Conservation (phyloP, 768 basidiomycete species). For the Pholiota conissans region DNA sequence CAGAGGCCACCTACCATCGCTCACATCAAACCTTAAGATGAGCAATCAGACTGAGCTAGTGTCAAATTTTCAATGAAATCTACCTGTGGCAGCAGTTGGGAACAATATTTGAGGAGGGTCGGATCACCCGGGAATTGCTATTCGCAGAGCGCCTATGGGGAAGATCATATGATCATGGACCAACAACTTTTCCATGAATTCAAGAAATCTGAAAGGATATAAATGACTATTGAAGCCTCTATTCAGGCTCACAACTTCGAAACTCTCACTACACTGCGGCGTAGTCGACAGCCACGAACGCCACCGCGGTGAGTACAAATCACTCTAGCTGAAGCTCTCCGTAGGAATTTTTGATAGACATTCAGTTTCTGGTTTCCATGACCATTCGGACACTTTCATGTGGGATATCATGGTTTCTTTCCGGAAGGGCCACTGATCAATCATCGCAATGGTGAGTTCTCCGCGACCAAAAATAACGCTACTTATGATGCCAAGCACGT, state of each 20-base stretch:
- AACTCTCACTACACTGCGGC: too few species aligned
- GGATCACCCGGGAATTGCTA: background rate
- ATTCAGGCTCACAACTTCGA: too few species aligned
- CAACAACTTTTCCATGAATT: background rate
- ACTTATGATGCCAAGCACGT: conserved; percentile 5
- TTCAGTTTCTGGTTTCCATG: conserved; percentile 17
- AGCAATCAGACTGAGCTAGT: background rate
- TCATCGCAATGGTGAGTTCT: background rate
- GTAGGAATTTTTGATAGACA: conserved; percentile 10
- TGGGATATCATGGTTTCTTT: conserved; percentile 5
- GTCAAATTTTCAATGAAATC: background rate
- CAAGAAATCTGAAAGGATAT: too few species aligned
- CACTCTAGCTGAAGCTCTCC: conserved; percentile 10
- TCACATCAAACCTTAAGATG: background rate
- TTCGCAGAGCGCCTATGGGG: background rate
- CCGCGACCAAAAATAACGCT: background rate
- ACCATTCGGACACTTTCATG: conserved; percentile 16
- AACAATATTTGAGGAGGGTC: background rate
- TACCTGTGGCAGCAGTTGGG: background rate
- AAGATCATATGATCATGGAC: background rate
- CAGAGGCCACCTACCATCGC: background rate
- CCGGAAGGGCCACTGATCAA: background rate
- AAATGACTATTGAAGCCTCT: too few species aligned
- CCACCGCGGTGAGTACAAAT: too few species aligned
- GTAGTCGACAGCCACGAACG: too few species aligned